phyloP scores from a whole-genome alignment of 2,329 filamentous ascomycete genomes.

The Nigrospora oryzae region DNA sequence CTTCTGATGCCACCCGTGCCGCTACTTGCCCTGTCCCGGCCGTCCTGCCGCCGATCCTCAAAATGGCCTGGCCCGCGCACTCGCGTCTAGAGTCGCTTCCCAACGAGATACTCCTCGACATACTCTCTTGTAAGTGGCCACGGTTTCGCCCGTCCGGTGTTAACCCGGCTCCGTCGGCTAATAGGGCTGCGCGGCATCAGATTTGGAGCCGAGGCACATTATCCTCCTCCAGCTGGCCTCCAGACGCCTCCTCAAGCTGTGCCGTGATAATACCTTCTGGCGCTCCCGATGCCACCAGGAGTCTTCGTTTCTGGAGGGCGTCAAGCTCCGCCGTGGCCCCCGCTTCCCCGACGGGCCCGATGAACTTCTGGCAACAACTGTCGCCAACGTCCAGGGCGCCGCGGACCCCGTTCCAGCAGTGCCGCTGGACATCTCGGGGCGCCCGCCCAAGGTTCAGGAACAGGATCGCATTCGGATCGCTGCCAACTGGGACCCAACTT shows the following conservation, averaged over 20 bases:
- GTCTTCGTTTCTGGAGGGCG: constrained; percentile 52
- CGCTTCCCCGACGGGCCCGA: constrained; percentile 22
- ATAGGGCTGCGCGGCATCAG: neutral
- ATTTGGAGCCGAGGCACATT: constrained; percentile 54
- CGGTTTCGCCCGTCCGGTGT: constrained; percentile 1
- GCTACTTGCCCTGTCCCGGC: too few species aligned
- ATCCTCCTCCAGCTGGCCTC: constrained; percentile 63
- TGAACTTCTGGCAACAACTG: constrained; percentile 6
- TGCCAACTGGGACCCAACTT: constrained; percentile 78
- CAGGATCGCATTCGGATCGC: constrained; percentile 47
- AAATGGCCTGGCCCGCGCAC: too few species aligned
- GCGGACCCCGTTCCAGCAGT: constrained; percentile 12
- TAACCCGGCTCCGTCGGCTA: neutral
- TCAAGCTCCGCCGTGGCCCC: constrained; percentile 41
- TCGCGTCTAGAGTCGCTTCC: constrained; percentile 44
- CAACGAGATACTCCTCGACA: constrained; percentile 55
- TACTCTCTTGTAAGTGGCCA: constrained; percentile 47
- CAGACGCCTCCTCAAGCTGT: constrained; percentile 54
- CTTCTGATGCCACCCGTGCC: too few species aligned
- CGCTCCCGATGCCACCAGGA: constrained; percentile 63
- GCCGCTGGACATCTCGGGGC: constrained; percentile 17
- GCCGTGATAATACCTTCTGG: constrained; percentile 72
- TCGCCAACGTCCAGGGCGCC: constrained; percentile 6
- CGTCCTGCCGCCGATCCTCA: too few species aligned
- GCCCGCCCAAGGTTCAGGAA: constrained; percentile 15